Evolutionary conservation across 345 rosid species (phyloP).

Genomic region (Moringa oleifera): DNA sequence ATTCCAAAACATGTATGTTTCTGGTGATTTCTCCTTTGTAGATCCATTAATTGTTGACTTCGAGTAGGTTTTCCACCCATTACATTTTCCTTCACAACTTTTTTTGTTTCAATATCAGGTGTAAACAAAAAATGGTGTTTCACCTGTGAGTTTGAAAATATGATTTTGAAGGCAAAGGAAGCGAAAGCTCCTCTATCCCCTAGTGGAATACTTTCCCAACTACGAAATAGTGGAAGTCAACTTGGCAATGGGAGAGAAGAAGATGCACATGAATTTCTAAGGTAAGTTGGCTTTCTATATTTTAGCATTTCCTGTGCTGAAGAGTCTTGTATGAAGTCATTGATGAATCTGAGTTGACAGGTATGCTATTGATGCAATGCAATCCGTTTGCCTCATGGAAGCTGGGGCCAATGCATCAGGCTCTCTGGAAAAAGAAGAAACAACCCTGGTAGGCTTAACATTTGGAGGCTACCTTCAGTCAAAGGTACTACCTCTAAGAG

Average conservation of each 20-base stretch:
- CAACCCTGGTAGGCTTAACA: slow-evolving; percentile 77
- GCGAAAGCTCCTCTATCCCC: slow-evolving; percentile 73
- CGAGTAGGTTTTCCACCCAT: slow-evolving; percentile 8
- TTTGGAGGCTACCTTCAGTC: slow-evolving; percentile 97
- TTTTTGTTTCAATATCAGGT: slow-evolving; percentile 43
- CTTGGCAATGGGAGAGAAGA: slow-evolving; percentile 89
- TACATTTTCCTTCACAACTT: slow-evolving; percentile 11
- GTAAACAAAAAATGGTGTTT: slow-evolving; percentile 74
- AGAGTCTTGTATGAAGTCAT: slow-evolving; percentile 1
- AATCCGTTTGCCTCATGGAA: slow-evolving; percentile 75
- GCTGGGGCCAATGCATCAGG: slow-evolving; percentile 34
- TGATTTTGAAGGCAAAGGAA: slow-evolving; percentile 69
- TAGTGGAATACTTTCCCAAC: slow-evolving; percentile 55
- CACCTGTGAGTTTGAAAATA: slow-evolving; percentile 77
- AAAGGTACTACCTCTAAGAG: slow-evolving; percentile 43
- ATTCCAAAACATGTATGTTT: slow-evolving; percentile 72
- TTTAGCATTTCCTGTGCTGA: neutral
- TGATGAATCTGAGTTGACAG: slow-evolving; percentile 33
- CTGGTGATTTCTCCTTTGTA: slow-evolving; percentile 9
- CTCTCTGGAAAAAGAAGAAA: slow-evolving; percentile 58
- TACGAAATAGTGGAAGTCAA: slow-evolving; percentile 63
- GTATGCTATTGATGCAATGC: slow-evolving; percentile 87
- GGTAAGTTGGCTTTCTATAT: slow-evolving; percentile 38
- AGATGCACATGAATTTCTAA: slow-evolving; percentile 98
- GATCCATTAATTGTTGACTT: slow-evolving; percentile 14